Percentiles rank a stretch among this genome's conserved stretches.
These are phyloP conservation scores for Apiotrichum brassicae DNA, from an alignment of 1,284 basidiomycete genomes.

Conservation along the genomic window DNA sequence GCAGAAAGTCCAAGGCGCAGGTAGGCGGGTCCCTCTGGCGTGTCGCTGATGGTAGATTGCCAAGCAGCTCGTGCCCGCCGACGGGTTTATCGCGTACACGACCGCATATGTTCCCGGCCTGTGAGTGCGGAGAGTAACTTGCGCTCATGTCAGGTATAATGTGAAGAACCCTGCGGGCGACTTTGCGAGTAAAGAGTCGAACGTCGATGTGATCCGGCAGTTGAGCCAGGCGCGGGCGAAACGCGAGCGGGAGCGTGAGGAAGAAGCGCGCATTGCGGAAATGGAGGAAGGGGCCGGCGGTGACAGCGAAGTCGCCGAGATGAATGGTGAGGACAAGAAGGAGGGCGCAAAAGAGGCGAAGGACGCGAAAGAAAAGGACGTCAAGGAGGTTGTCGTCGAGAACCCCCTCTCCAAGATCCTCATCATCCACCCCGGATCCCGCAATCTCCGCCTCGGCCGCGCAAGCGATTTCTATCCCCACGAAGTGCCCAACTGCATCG, in stretches of 20 bases:
- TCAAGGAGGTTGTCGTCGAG: slow-evolving; percentile 2
- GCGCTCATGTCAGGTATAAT: slow-evolving; percentile 24
- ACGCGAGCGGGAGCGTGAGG: slow-evolving; percentile 20
- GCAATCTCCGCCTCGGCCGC: slow-evolving; percentile 76
- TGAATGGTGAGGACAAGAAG: background rate
- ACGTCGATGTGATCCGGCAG: slow-evolving; percentile 37
- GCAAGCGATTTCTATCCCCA: slow-evolving; percentile 63
- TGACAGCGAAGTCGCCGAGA: background rate
- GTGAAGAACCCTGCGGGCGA: slow-evolving; percentile 44
- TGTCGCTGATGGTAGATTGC: background rate
- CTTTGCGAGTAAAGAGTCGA: slow-evolving; percentile 32
- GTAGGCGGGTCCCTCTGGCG: background rate
- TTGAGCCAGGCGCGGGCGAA: slow-evolving; percentile 23
- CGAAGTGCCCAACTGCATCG: slow-evolving; percentile 46
- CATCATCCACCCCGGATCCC: slow-evolving; percentile 90
- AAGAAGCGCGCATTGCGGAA: background rate
- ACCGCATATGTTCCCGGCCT: slow-evolving; percentile 36
- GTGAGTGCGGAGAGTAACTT: slow-evolving; percentile 15
- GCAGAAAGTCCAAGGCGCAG: slow-evolving; percentile 8
- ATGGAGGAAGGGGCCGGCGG: background rate
- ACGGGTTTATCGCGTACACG: slow-evolving; percentile 27
- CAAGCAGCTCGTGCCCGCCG: slow-evolving; percentile 18
- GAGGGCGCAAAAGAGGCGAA: background rate
- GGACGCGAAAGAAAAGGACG: slow-evolving; percentile 1
- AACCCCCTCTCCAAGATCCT: slow-evolving; percentile 50